Conservation (phyloP, 2,329 filamentous ascomycete species). For the Epichloe glyceriae region DNA sequence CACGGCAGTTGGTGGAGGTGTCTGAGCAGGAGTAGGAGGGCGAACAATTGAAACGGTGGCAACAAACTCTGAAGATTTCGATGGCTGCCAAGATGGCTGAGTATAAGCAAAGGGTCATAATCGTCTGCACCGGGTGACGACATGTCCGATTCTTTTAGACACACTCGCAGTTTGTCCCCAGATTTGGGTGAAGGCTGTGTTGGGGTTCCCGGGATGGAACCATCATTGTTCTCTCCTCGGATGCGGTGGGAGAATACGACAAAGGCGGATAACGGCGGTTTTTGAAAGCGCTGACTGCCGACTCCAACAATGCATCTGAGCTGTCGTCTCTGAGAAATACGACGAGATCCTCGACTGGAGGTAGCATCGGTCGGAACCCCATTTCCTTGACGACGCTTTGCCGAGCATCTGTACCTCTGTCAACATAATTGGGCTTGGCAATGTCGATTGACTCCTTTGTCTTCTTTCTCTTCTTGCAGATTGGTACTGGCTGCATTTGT, state of each 20-base stretch:
- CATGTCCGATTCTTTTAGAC: background rate
- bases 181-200: constrained; percentile 1
- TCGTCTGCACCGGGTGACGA: constrained; percentile 19
- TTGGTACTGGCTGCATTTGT: constrained; percentile 17
- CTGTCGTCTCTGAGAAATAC: constrained; percentile 37
- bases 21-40: constrained; percentile 31
- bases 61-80: constrained; percentile 10
- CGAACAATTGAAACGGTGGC: constrained; percentile 17
- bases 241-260: constrained; percentile 11
- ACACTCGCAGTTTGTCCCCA: background rate
- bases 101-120: constrained; percentile 35
- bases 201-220: constrained; percentile 16
- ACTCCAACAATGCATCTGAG: constrained; percentile 29
- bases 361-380: constrained; percentile 32
- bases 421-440: constrained; percentile 20
- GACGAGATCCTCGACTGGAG: constrained; percentile 42
- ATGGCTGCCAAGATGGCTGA: constrained; percentile 13
- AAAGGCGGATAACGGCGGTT: constrained; percentile 15
- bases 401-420: constrained; percentile 27
- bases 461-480: constrained; percentile 18
- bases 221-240: constrained; percentile 10
- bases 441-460: constrained; percentile 8
- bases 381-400: constrained; percentile 11
- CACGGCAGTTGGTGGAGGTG: constrained; percentile 22
- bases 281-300: constrained; percentile 32